Evolutionary conservation across 495 filamentous ascomycete genomes (phyloP).

Genomic region (Neurospora intermedia): DNA sequence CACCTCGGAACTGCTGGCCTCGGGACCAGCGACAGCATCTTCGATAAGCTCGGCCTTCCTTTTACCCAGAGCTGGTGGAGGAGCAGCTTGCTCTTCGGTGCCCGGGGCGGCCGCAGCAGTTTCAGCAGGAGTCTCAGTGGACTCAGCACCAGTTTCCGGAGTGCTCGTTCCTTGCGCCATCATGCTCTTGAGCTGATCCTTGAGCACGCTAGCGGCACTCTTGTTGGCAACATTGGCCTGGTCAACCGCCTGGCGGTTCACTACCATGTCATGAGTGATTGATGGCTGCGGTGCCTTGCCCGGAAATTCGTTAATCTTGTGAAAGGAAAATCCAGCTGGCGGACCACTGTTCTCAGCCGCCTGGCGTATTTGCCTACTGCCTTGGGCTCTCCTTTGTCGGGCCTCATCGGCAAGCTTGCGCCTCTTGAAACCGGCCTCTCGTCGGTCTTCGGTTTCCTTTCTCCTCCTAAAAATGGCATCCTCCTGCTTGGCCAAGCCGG

Average conservation of each 20-base stretch:
- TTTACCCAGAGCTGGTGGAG: slow-evolving; percentile 39
- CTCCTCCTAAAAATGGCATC: slow-evolving; percentile 85
- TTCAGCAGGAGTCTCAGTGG: slow-evolving; percentile 9
- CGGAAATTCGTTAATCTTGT: slow-evolving; percentile 45
- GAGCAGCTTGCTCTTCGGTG: slow-evolving; percentile 11
- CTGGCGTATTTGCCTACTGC: slow-evolving; percentile 12
- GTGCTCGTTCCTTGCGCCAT: slow-evolving; percentile 16
- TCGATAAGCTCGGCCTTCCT: slow-evolving; percentile 51
- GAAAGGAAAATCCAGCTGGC: slow-evolving; percentile 16
- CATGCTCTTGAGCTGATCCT: slow-evolving; percentile 59
- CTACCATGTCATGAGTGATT: slow-evolving; percentile 79
- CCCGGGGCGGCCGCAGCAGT: slow-evolving; percentile 8
- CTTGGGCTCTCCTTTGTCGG: slow-evolving; percentile 4
- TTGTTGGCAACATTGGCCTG: slow-evolving; percentile 83
- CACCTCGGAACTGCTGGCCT: slow-evolving; percentile 31
- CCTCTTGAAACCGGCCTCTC: slow-evolving; percentile 64
- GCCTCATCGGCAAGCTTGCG: slow-evolving; percentile 57
- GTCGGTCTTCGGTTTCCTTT: slow-evolving; percentile 70
- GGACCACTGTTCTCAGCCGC: slow-evolving; percentile 12
- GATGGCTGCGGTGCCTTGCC: slow-evolving; percentile 43
- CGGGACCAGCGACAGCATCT: slow-evolving; percentile 41
- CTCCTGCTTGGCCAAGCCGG: slow-evolving; percentile 87
- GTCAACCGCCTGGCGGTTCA: slow-evolving; percentile 63
- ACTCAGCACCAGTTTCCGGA: neutral
- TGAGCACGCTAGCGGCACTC: slow-evolving; percentile 83